Conservation (phyloP, 108 stramenopile species). For the Nannochloropsis oceanica region DNA sequence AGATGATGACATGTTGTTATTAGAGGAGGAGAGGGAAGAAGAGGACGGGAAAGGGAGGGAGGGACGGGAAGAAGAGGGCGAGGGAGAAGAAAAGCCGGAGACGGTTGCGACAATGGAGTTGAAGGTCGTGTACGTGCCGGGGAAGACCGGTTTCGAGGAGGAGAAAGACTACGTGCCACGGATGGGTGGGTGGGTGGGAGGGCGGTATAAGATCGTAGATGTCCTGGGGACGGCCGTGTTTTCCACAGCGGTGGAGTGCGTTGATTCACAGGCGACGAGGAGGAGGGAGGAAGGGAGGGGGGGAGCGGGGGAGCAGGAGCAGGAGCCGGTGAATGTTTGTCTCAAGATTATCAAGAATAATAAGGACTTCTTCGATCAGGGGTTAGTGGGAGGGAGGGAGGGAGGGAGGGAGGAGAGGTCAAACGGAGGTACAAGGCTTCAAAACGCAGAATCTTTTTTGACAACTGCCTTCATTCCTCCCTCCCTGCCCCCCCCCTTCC, state of each 20-base stretch:
- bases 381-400: neutral
- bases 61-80: constrained; percentile 1
- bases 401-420: neutral
- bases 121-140: constrained; percentile 17
- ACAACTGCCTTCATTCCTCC: no score
- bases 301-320: neutral
- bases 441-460: no score
- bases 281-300: neutral
- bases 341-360: constrained; percentile 96
- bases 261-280: constrained; percentile 45
- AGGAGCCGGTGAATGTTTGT: constrained; percentile 61
- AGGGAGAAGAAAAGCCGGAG: neutral
- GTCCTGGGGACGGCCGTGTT: constrained; percentile 87
- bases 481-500: no score
- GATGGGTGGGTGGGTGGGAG: constrained; percentile 46
- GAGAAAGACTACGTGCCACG: constrained; percentile 11
- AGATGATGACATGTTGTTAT: no score
- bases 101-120: constrained; percentile 6
- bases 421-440: no score
- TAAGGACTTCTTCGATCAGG: constrained; percentile 98
- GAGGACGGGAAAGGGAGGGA: no score
- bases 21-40: no score
- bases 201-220: constrained; percentile 70
- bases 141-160: constrained; percentile 33
- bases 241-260: constrained; percentile 74